Evolutionary conservation across 192 early-diverging fungal genomes (phyloP).

Genomic region (Phlyctochytrium arcticum): DNA sequence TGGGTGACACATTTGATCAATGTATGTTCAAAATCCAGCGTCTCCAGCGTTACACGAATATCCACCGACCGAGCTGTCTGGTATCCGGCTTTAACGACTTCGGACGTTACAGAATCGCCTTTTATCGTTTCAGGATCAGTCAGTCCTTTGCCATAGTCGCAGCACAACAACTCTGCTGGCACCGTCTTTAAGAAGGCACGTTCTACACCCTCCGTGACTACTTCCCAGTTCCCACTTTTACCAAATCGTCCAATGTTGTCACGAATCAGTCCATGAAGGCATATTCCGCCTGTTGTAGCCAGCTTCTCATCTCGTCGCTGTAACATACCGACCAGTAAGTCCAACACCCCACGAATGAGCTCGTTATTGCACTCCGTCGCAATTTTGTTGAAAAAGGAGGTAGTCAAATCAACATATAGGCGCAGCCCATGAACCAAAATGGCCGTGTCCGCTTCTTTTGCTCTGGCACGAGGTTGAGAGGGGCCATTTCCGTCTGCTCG

Average conservation of each 20-base stretch:
- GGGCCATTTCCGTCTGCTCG: slow-evolving; percentile 11
- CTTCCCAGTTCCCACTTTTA: slow-evolving; percentile 19
- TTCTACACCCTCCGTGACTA: slow-evolving; percentile 37
- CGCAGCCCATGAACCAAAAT: slow-evolving; percentile 49
- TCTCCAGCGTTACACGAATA: slow-evolving; percentile 36
- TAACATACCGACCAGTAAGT: slow-evolving; percentile 44
- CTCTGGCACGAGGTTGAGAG: neutral
- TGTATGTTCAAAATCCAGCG: slow-evolving; percentile 49
- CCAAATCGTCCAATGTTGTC: slow-evolving; percentile 35
- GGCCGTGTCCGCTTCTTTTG: slow-evolving; percentile 32
- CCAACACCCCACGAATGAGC: slow-evolving; percentile 28
- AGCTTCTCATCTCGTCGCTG: slow-evolving; percentile 44
- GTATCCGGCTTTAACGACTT: slow-evolving; percentile 24
- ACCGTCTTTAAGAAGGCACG: slow-evolving; percentile 39
- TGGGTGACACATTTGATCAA: slow-evolving; percentile 54
- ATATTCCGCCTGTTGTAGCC: slow-evolving; percentile 51
- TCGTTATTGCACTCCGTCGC: slow-evolving; percentile 13
- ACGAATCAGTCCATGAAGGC: slow-evolving; percentile 44
- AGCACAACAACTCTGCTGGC: slow-evolving; percentile 46
- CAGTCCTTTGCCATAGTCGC: slow-evolving; percentile 26
- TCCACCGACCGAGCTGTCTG: slow-evolving; percentile 25
- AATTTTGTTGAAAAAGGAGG: slow-evolving; percentile 33
- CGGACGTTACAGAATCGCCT: slow-evolving; percentile 1
- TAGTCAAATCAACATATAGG: slow-evolving; percentile 39
- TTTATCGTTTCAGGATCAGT: neutral